Evolutionary conservation across 2,329 filamentous ascomycete genomes (phyloP), one percentile per base, ranked within the genome.

Genomic region (Sphaerulina populicola): DNA sequence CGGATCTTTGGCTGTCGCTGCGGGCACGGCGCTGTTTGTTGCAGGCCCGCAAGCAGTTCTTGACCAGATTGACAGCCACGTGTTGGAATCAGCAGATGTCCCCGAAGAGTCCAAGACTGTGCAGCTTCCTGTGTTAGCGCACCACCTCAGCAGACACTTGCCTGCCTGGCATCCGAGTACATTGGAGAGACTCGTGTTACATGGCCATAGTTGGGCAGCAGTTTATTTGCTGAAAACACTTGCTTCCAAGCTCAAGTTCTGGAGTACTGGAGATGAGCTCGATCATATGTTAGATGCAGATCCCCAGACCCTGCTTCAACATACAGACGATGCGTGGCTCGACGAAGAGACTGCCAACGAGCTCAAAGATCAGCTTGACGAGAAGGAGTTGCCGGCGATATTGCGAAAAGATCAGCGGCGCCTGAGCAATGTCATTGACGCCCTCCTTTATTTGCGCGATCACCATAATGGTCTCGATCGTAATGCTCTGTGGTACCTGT

Each of bases 161-260:
- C 88, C 93, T 0, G 77, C 94, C 2, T 98, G 94, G 61, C 91
- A 98, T 62, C 93, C 93, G 0, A 88, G 94, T 62, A 87, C 95
- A 52, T 71, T 97, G 23, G 85, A 86, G 47, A 87, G 96, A 66
- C 91, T 86, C 61, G 88, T 94, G 35, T 74, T 95, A 23, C 79
- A 83, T 15, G 91, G 90, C 0, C 94, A 94, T 65, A 77, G 78
- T 31, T 66, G 70, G 3, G 68, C 88, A 5, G 88, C 93, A 2
- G 83, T 88, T 58, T 76, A 75, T 8, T 81, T 95, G 8, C 69
- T 97, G 27, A 72, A 86, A 46, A 79, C 79, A 5, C 72, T 98
- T 18, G 77, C 89, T 61, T 80, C 82, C 60, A 84, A 80, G 11
- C 71, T 98, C 45, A 94, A 90, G 63, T 95, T 87, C 59, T 87